These are phyloP conservation scores for Coemansia sp. DNA, from an alignment of 192 early-diverging fungal genomes.

Conservation along the genomic window DNA sequence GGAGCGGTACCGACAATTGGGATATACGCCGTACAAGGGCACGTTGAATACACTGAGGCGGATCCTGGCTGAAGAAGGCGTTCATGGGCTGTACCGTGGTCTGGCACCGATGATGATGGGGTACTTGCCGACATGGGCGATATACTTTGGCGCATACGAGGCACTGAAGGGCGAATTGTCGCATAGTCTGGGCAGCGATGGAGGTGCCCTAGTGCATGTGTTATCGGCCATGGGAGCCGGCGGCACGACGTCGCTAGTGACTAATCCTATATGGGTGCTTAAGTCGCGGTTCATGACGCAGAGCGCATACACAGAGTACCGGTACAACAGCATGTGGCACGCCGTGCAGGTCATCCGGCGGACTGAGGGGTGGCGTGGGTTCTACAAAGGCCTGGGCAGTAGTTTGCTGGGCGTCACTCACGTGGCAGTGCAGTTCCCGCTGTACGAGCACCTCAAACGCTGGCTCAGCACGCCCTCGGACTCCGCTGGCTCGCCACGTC, in stretches of 20 bases:
- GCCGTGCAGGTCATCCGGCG: slow-evolving; percentile 76
- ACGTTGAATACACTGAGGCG: slow-evolving; percentile 66
- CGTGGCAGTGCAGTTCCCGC: slow-evolving; percentile 92
- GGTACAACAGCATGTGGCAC: slow-evolving; percentile 80
- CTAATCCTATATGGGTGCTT: slow-evolving; percentile 92
- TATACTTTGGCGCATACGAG: slow-evolving; percentile 93
- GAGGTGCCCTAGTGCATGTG: slow-evolving; percentile 64
- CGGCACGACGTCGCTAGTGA: slow-evolving; percentile 71
- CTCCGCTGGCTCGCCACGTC: slow-evolving; percentile 1
- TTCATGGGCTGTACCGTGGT: slow-evolving; percentile 88
- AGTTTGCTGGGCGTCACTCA: slow-evolving; percentile 92
- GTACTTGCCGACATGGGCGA: slow-evolving; percentile 88
- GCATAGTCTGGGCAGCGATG: background rate
- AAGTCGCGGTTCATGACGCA: slow-evolving; percentile 92
- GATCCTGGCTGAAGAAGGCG: slow-evolving; percentile 80
- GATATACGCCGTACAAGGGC: slow-evolving; percentile 43
- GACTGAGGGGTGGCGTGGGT: slow-evolving; percentile 77
- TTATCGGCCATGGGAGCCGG: slow-evolving; percentile 85
- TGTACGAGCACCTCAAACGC: slow-evolving; percentile 89
- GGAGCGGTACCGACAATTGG: slow-evolving; percentile 18
- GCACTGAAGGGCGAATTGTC: slow-evolving; percentile 63
- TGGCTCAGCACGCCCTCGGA: slow-evolving; percentile 7
- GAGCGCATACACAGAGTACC: slow-evolving; percentile 68
- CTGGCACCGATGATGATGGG: slow-evolving; percentile 84
- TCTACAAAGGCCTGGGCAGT: slow-evolving; percentile 91